A percentile compares a stretch with the other conserved stretches of the same genome.
Evolutionary conservation across 176 grass and related monocot species (phyloP).

Genomic region (Tuctoria greenei): DNA sequence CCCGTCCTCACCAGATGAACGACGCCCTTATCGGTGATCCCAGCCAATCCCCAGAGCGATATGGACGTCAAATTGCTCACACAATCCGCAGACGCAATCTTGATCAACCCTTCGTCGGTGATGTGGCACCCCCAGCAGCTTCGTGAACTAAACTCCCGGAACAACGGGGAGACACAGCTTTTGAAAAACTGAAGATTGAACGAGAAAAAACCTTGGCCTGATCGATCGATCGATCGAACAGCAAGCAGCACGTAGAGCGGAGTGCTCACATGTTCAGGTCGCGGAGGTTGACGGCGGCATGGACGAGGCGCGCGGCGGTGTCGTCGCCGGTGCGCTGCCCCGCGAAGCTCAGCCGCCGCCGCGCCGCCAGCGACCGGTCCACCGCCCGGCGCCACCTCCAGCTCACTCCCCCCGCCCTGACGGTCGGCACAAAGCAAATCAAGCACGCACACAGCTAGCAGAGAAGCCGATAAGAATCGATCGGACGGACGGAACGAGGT

Average conservation of each 20-base stretch:
- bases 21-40: conserved; percentile 83
- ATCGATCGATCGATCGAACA: background rate
- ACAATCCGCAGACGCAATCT: conserved; percentile 68
- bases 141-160: conserved; percentile 78
- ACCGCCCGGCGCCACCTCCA: conserved; percentile 74
- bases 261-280: conserved; percentile 93
- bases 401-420: conserved; percentile 72
- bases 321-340: conserved; percentile 80
- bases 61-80: conserved; percentile 69
- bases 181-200: background rate
- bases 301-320: conserved; percentile 67
- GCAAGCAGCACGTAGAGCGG: too few species aligned
- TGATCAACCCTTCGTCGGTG: conserved; percentile 67
- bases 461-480: background rate
- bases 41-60: conserved; percentile 85
- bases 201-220: background rate
- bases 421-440: background rate
- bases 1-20: conserved; percentile 61
- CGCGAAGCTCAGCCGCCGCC: conserved; percentile 66
- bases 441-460: too few species aligned
- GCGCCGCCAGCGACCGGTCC: conserved; percentile 67
- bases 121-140: conserved; percentile 91
- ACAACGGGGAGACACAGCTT: conserved; percentile 36
- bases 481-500: background rate
- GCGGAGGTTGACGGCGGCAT: conserved; percentile 67